Percentiles rank a stretch among this genome's conserved stretches.
Evolutionary conservation across 73 alveolate species (phyloP).

Genomic region (Durusdinium trenchii): DNA sequence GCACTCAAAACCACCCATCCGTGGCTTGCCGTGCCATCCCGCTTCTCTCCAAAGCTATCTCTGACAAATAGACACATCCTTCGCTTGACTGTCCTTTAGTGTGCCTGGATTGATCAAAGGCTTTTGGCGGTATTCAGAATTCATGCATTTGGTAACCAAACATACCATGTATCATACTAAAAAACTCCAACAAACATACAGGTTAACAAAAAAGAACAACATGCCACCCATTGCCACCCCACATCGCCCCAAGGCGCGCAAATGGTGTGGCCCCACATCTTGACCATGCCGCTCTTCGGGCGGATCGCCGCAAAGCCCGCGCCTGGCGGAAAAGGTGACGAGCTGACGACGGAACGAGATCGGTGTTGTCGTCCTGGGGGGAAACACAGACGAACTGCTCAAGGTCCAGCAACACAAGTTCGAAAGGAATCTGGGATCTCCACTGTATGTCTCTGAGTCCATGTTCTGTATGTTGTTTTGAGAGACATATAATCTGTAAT

Average conservation of each 20-base stretch:
- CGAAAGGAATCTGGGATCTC: background rate
- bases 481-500: too few relatives aligned
- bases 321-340: background rate
- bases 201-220: too few relatives aligned
- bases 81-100: too few relatives aligned
- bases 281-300: constrained; percentile 8
- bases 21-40: background rate
- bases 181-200: too few relatives aligned
- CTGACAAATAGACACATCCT: background rate
- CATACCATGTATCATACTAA: background rate
- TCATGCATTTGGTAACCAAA: background rate
- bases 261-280: constrained; percentile 20
- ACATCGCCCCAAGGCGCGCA: constrained; percentile 22
- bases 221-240: background rate
- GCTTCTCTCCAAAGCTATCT: background rate
- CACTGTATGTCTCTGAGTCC: background rate
- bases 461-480: too few relatives aligned
- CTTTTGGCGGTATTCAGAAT: background rate
- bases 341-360: background rate
- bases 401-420: background rate
- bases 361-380: background rate
- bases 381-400: background rate
- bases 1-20: too few relatives aligned
- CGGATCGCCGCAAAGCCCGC: constrained; percentile 24
- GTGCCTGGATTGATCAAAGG: background rate